Evolutionary conservation across 768 basidiomycete species (phyloP), one percentile per base, ranked within the genome.

Genomic region (Brasilioporus rufonigricans): DNA sequence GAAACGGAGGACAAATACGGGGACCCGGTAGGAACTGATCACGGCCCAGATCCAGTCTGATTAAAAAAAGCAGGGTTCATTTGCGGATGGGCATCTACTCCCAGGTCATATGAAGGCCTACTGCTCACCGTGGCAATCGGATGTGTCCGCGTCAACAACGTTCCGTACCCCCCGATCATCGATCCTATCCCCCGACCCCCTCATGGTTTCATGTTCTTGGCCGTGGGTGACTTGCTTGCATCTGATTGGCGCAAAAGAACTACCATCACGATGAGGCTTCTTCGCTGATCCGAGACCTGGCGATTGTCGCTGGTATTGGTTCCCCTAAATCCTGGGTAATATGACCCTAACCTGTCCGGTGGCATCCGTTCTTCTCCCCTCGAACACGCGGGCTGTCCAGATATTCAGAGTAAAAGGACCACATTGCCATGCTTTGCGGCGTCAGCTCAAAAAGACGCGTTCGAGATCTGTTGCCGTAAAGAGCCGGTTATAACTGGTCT

Each of bases 211-310:
- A 39, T 35, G 8, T 27, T 24, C 52, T 38, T 51, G 29, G 39
- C 44, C 48, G 12, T 49, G 47, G 36, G 8, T 26, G 14, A 35
- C 33, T 46, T 44, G 44, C 45, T 48, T n/a, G 40, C 53, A 41
- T 44, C 35, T 64, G 65, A 64, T 66, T 66, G 59, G 53, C 61
- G 44, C 36, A 55, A 51, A 44, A 50, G 58, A 52, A 32, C 5
- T 31, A 24, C 51, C 32, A 46, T 35, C 39, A 49, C 53, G 52
- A 66, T 33, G n/a, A 38, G 11, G 47, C 62, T 64, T 67, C 65
- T 48, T 52, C 55, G 58, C 56, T 63, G 66, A 68, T 68, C 65
- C 59, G 64, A 35, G 43, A 57, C 50, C 64, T 54, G 59, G 64
- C 66, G 65, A 67, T 66, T 66, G 54, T 68, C 66, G 57, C 54